Percentiles rank a stretch among this genome's conserved stretches.
Conservation (phyloP, 257 asterid genomes). For the Lycium barbarum region DNA sequence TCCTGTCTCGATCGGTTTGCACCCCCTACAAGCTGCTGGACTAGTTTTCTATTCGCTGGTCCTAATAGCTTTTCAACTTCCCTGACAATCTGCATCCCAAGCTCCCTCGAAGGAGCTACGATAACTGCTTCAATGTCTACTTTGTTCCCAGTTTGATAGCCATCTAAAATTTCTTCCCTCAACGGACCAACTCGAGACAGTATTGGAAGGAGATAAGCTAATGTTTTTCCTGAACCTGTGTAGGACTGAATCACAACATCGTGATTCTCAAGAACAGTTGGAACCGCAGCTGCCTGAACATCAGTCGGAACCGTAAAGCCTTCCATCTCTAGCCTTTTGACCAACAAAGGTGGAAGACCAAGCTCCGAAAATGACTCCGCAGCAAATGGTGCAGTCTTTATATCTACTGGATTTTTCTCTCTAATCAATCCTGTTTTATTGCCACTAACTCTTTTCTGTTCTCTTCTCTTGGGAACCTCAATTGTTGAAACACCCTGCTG, state of each 20-base stretch:
- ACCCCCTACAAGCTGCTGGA: constrained; percentile 98
- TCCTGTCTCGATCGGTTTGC: constrained; percentile 95
- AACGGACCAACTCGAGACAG: constrained; percentile 70
- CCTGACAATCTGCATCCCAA: constrained; percentile 98
- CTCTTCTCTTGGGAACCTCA: constrained; percentile 65
- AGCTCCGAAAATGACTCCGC: constrained; percentile 85
- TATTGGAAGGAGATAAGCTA: constrained; percentile 96
- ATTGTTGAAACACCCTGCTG: constrained; percentile 57
- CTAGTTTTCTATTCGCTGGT: constrained; percentile 76
- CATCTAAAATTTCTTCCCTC: constrained; percentile 44
- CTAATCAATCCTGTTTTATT: constrained; percentile 38
- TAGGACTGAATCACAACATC: constrained; percentile 94
- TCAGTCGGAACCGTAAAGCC: constrained; percentile 86
- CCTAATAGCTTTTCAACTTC: constrained; percentile 91
- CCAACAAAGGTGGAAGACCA: constrained; percentile 73
- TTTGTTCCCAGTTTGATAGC: constrained; percentile 43
- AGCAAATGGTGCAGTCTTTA: constrained; percentile 73
- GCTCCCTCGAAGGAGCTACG: constrained; percentile 99
- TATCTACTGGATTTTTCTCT: constrained; percentile 51
- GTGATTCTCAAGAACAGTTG: constrained; percentile 70
- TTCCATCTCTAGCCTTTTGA: constrained; percentile 77
- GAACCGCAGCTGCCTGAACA: constrained; percentile 94
- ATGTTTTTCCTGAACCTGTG: constrained; percentile 97
- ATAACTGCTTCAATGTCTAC: constrained; percentile 77
- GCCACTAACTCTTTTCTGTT: constrained; percentile 46